A percentile compares a stretch with the other conserved stretches of the same genome.
phyloP scores from a whole-genome alignment of 352 stramenopile species.

The Globisporangium lucens region DNA sequence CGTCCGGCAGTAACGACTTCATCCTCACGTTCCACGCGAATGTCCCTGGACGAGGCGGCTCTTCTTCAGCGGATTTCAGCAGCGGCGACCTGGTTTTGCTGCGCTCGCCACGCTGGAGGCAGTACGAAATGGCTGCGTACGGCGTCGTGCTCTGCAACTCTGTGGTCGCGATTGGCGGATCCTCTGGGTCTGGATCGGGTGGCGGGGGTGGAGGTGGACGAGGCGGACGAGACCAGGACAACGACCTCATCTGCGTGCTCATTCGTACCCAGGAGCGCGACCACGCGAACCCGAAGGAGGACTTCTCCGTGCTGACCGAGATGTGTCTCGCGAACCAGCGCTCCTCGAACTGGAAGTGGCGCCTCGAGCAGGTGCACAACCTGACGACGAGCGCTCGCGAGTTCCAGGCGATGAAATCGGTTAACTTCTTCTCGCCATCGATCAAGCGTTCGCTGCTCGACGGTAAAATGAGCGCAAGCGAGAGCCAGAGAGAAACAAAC shows the following conservation, averaged over 20 bases:
- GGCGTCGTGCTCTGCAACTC: constrained; percentile 73
- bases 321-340: constrained; percentile 70
- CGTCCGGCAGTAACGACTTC: constrained; percentile 41
- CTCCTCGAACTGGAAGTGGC: constrained; percentile 53
- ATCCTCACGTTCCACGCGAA: constrained; percentile 56
- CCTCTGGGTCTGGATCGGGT: constrained; percentile 3
- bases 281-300: constrained; percentile 21
- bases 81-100: constrained; percentile 63
- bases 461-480: constrained; percentile 33
- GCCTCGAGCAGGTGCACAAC: constrained; percentile 67
- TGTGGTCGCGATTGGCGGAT: constrained; percentile 39
- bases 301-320: constrained; percentile 54
- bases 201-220: neutral
- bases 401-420: constrained; percentile 72
- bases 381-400: constrained; percentile 75
- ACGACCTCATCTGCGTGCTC: constrained; percentile 63
- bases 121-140: constrained; percentile 50
- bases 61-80: constrained; percentile 36
- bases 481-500: constrained; percentile 9
- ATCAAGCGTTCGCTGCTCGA: constrained; percentile 50
- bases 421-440: constrained; percentile 47
- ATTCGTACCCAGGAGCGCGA: constrained; percentile 37
- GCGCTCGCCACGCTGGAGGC: constrained; percentile 59
- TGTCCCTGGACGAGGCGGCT: constrained; percentile 17
- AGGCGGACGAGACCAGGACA: constrained; percentile 17